phyloP scores from a whole-genome alignment of 139 green algal species.

The Coelastrella sp. region DNA sequence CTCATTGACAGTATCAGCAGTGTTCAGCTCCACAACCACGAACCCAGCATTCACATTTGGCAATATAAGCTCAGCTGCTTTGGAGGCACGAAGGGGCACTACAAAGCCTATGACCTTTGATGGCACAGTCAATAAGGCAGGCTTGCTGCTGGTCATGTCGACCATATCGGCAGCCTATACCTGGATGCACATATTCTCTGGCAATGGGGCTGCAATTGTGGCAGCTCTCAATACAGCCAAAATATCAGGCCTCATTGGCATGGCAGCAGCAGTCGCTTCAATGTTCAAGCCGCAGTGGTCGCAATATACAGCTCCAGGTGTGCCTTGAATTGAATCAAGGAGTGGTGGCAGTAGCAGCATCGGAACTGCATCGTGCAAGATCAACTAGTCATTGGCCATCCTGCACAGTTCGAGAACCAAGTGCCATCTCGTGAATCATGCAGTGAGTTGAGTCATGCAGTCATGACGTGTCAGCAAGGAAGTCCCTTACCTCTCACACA shows the following conservation, averaged over 20 bases:
- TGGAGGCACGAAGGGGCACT: conserved; percentile 8
- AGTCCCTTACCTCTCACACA: too few species aligned
- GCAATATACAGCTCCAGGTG: neutral
- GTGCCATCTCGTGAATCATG: too few species aligned
- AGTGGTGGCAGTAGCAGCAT: neutral
- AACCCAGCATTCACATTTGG: conserved; percentile 43
- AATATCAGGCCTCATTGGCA: conserved; percentile 57
- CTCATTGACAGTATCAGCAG: neutral
- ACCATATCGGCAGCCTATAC: conserved; percentile 47
- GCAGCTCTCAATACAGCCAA: conserved; percentile 49
- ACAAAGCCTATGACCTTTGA: conserved; percentile 57
- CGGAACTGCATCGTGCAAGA: too few species aligned
- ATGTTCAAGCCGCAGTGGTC: conserved; percentile 72
- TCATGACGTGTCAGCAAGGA: too few species aligned
- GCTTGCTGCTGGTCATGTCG: conserved; percentile 54
- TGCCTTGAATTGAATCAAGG: neutral
- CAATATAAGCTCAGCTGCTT: conserved; percentile 46
- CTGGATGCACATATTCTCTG: conserved; percentile 59
- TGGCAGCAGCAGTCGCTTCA: conserved; percentile 54
- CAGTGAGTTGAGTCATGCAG: too few species aligned
- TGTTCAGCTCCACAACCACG: conserved; percentile 7
- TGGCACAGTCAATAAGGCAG: conserved; percentile 63
- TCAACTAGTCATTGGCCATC: too few species aligned
- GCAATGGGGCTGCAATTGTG: conserved; percentile 44
- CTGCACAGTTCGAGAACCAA: too few species aligned